Conservation (phyloP, 306 rosid genomes). For the Aeschynomene evenia region DNA sequence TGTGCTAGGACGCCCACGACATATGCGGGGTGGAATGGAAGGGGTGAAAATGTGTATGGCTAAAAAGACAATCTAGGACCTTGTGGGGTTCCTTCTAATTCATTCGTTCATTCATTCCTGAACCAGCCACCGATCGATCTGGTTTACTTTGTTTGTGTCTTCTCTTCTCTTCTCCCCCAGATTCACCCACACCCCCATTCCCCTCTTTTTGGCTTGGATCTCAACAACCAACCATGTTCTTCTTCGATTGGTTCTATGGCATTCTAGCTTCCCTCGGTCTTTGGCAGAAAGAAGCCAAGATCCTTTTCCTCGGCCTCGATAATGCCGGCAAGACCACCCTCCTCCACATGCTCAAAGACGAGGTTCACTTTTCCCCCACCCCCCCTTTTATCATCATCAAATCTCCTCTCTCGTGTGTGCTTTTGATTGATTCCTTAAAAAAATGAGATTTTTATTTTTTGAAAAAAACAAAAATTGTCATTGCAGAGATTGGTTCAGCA, state of each 20-base stretch:
- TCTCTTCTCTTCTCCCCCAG: neutral
- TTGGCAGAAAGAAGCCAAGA: slow-evolving; percentile 66
- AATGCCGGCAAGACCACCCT: slow-evolving; percentile 61
- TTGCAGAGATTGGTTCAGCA: slow-evolving; percentile 62
- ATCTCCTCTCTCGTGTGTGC: neutral
- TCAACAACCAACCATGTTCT: slow-evolving; percentile 38
- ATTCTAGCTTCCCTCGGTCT: slow-evolving; percentile 61
- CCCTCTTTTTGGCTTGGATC: neutral
- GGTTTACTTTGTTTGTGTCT: too few species aligned
- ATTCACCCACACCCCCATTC: neutral
- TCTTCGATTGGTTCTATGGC: slow-evolving; percentile 66
- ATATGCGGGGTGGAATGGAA: neutral
- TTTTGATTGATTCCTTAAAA: neutral
- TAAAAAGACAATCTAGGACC: slow-evolving; percentile 17
- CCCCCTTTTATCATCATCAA: neutral
- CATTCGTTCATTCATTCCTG: neutral
- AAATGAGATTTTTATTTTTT: neutral
- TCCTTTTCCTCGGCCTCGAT: slow-evolving; percentile 60
- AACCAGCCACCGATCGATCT: slow-evolving; percentile 3
- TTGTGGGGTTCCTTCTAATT: neutral
- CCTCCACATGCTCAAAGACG: slow-evolving; percentile 65
- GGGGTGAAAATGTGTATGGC: neutral
- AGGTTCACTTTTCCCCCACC: slow-evolving; percentile 35
- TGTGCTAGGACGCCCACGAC: neutral
- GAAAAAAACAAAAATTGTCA: neutral